These are phyloP conservation scores for Roridomyces roridus DNA, from an alignment of 768 basidiomycete genomes.

Conservation along the genomic window DNA sequence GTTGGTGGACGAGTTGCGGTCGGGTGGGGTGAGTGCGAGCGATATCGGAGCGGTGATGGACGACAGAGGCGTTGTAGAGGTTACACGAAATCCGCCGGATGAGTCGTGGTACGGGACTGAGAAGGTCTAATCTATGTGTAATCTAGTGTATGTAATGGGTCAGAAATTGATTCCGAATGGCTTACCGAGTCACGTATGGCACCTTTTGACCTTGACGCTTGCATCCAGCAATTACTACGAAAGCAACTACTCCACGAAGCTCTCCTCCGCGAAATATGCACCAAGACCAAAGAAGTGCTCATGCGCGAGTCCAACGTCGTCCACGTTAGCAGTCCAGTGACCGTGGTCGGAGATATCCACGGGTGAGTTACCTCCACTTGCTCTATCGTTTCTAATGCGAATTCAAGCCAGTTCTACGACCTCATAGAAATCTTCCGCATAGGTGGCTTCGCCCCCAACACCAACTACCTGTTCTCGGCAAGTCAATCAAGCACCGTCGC, in stretches of 20 bases:
- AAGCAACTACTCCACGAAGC: constrained; percentile 97
- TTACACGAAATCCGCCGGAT: constrained; percentile 51
- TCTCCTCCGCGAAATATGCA: constrained; percentile 96
- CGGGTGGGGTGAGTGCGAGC: constrained; percentile 48
- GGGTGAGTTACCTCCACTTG: constrained; percentile 67
- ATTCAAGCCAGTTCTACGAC: constrained; percentile 96
- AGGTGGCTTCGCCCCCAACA: constrained; percentile 95
- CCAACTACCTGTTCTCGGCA: constrained; percentile 97
- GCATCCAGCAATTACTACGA: constrained; percentile 86
- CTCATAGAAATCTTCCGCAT: constrained; percentile 99
- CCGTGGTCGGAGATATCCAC: constrained; percentile 98
- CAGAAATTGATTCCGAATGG: too few species aligned
- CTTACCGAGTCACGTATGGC: constrained; percentile 45
- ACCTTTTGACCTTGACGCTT: constrained; percentile 96
- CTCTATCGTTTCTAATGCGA: constrained; percentile 37
- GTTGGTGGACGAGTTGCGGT: constrained; percentile 42
- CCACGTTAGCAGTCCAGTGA: constrained; percentile 95
- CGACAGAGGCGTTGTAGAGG: constrained; percentile 48
- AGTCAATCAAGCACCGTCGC: constrained; percentile 34
- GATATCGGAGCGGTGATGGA: constrained; percentile 53
- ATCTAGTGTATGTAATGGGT: too few species aligned
- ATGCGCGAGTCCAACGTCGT: constrained; percentile 99
- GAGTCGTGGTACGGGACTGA: constrained; percentile 48
- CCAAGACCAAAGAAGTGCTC: constrained; percentile 98
- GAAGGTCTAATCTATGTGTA: constrained; percentile 29